phyloP scores from a whole-genome alignment of 2,329 filamentous ascomycete genomes.

The Fusarium agapanthi region DNA sequence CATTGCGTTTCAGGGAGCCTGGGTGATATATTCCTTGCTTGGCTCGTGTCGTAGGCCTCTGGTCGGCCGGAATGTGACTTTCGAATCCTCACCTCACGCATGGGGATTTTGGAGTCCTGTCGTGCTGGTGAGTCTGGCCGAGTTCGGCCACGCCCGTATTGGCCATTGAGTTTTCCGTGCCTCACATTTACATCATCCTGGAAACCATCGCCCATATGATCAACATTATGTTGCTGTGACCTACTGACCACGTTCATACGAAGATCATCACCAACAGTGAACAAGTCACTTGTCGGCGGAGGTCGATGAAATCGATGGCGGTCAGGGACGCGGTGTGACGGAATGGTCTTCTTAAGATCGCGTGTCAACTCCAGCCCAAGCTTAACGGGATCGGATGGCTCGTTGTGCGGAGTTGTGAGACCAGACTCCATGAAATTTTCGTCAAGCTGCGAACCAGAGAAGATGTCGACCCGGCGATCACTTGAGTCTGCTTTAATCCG shows the following conservation, averaged over 20 bases:
- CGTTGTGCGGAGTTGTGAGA: constrained; percentile 49
- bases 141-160: constrained; percentile 22
- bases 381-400: constrained; percentile 38
- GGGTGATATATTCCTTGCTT: constrained; percentile 40
- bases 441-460: constrained; percentile 51
- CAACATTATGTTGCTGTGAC: constrained; percentile 35
- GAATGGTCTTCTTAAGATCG: constrained; percentile 37
- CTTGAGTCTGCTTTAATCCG: constrained; percentile 21
- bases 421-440: constrained; percentile 53
- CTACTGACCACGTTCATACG: constrained; percentile 48
- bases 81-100: constrained; percentile 49
- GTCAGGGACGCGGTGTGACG: constrained; percentile 17
- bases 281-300: constrained; percentile 13
- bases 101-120: constrained; percentile 48
- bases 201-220: constrained; percentile 48
- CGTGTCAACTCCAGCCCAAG: constrained; percentile 37
- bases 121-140: constrained; percentile 39
- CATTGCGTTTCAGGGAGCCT: constrained; percentile 35
- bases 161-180: constrained; percentile 26
- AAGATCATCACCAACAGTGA: constrained; percentile 50
- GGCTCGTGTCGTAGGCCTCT: constrained; percentile 30
- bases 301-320: constrained; percentile 18
- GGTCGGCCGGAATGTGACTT: constrained; percentile 38
- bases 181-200: constrained; percentile 33
- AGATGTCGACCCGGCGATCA: constrained; percentile 41